phyloP scores from a whole-genome alignment of 257 asterid genomes.

The Solanum corneliomulleri region DNA sequence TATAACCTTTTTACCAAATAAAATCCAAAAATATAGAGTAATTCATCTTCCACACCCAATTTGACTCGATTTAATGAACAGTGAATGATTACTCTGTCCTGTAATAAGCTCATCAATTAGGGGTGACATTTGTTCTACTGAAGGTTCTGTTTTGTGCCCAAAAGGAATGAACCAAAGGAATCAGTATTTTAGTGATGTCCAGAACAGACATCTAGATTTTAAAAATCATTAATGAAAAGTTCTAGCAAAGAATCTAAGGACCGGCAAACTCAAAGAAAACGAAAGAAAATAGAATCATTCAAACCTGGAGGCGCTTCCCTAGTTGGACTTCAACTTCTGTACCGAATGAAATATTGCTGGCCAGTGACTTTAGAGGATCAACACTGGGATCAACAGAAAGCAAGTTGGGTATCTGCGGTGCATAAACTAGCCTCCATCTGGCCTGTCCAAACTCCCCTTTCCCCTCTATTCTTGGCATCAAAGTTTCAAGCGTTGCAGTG shows the following conservation, averaged over 20 bases:
- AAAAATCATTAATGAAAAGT: neutral
- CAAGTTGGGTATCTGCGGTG: slow-evolving; percentile 93
- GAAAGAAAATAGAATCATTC: slow-evolving; percentile 1
- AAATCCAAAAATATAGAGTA: neutral
- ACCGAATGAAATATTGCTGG: slow-evolving; percentile 96
- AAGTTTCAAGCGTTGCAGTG: slow-evolving; percentile 82
- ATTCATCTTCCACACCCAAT: neutral
- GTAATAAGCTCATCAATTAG: neutral
- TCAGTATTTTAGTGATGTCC: neutral
- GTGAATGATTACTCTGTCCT: neutral
- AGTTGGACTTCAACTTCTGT: slow-evolving; percentile 98
- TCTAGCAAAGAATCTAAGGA: neutral
- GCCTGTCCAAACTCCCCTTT: slow-evolving; percentile 99
- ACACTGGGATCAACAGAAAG: slow-evolving; percentile 90
- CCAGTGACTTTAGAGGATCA: slow-evolving; percentile 92
- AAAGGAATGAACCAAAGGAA: neutral
- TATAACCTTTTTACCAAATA: neutral
- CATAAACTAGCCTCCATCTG: slow-evolving; percentile 96
- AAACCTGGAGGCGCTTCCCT: slow-evolving; percentile 97
- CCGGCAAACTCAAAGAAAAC: neutral
- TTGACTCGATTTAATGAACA: neutral
- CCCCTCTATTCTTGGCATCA: slow-evolving; percentile 99
- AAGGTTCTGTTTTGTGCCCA: neutral
- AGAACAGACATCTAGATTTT: neutral
- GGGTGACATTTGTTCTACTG: neutral